A percentile compares a stretch with the other conserved stretches of the same genome.
These are phyloP conservation scores for Sarcodon aspratus DNA, from an alignment of 768 basidiomycete genomes.

Conservation along the genomic window DNA sequence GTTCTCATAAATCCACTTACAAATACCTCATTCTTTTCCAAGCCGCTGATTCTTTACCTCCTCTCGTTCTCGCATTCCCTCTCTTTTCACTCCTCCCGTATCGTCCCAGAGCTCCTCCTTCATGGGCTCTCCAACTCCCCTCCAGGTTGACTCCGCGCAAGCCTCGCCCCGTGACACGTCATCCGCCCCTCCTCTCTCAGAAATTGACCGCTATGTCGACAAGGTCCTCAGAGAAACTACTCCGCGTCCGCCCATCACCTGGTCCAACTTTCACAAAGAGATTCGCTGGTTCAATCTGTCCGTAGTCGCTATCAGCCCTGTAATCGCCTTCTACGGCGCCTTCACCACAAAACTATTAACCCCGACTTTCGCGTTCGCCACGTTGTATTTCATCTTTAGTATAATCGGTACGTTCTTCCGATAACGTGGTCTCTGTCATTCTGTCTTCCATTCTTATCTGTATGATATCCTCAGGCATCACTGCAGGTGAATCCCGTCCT, in stretches of 20 bases:
- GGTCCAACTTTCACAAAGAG: slow-evolving; percentile 15
- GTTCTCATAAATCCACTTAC: too few species aligned
- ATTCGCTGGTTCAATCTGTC: slow-evolving; percentile 72
- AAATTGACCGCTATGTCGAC: not conserved
- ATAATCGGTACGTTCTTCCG: slow-evolving; percentile 28
- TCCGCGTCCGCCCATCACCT: slow-evolving; percentile 33
- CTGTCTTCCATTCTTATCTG: not conserved
- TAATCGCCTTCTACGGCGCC: slow-evolving; percentile 56
- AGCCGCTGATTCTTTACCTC: not conserved
- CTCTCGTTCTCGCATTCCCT: not conserved
- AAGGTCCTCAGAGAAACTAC: not conserved
- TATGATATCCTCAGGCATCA: slow-evolving; percentile 8
- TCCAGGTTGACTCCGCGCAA: not conserved
- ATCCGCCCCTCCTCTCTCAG: not conserved
- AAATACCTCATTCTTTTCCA: not conserved
- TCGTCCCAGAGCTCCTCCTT: not conserved
- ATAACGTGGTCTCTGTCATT: not conserved
- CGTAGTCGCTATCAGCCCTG: slow-evolving; percentile 60
- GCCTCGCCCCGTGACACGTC: not conserved
- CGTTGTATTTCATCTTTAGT: slow-evolving; percentile 75
- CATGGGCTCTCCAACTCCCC: not conserved
- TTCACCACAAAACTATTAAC: slow-evolving; percentile 33
- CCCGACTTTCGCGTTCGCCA: slow-evolving; percentile 49
- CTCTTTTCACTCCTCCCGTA: not conserved
- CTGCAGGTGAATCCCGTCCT: slow-evolving; percentile 7